Base-by-base conservation (phyloP, 164 flowering plant genomes). In the Saururus chinensis region DNA sequence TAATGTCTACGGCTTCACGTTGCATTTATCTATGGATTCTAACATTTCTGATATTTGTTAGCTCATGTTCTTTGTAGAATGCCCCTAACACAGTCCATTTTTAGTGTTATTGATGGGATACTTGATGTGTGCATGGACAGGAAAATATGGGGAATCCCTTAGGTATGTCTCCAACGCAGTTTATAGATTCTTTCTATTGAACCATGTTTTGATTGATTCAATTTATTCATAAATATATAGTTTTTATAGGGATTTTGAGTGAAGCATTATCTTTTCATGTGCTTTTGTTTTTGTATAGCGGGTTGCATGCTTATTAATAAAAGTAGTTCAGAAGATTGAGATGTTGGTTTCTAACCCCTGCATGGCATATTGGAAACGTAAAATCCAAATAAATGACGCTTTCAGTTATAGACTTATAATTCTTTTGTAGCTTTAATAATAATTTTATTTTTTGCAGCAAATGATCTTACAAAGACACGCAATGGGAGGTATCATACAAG, bases 321-420 rank as follows among this genome's bases (percentile, higher is more conserved):
- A 77, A 76, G 75, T 87, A 53, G 69, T 95, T 60, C 88, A 81
- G 73, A 85, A 75, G 77, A 82, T 95, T 74, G 93, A 91, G 72
- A 79, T 71, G 26, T 82, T 92, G 30, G 64, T 82, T 66, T 77
- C 88, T 65, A 64, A 84, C 73, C 66, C 96, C 87, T 72, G 84
- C 83, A 56, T 85, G 79, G 22, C 84, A 77, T 67, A 63, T 84
- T 52, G 79, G 69, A 77, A 82, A 77, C 74, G 99, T 93, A 85
- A 72, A 11, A 16, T 19, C 55, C 49, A 45, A 62, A 52, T 53
- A 25, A 17, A 13, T 42, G 26, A 37, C 41, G 14, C 53, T 40
- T 51, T 68, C 0, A 35, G 25, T 20, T 7, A 5, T 8, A 56
- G 30, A 55, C 21, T 9, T 42, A 41, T 67, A 24, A 53, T 51